Evolutionary conservation across 1,284 basidiomycete genomes (phyloP).

Genomic region (Malassezia restricta): DNA sequence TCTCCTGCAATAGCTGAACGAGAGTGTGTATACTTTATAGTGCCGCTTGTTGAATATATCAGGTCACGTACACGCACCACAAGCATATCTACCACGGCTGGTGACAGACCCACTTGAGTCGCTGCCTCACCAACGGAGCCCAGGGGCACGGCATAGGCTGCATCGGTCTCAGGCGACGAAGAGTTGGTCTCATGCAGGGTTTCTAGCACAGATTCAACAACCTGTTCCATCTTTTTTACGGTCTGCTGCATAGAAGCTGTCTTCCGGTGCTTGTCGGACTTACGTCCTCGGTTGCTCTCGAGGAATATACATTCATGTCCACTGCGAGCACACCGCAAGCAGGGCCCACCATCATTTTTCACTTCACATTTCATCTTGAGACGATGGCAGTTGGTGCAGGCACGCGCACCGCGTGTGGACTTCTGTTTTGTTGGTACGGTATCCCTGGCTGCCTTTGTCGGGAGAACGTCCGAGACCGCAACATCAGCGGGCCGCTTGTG

Average conservation of each 20-base stretch:
- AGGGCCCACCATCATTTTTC: constrained; percentile 78
- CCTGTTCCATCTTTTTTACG: constrained; percentile 42
- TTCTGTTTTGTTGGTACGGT: constrained; percentile 24
- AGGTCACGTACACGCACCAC: constrained; percentile 1
- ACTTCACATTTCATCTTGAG: constrained; percentile 98
- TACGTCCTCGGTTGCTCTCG: constrained; percentile 43
- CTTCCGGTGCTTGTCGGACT: constrained; percentile 39
- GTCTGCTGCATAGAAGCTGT: constrained; percentile 38
- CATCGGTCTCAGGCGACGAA: neutral
- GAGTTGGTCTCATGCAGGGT: constrained; percentile 17
- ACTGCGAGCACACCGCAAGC: constrained; percentile 53
- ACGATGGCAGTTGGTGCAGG: constrained; percentile 83
- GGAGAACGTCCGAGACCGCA: neutral
- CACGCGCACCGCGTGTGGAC: constrained; percentile 51
- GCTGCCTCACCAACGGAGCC: neutral
- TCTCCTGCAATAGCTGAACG: constrained; percentile 1
- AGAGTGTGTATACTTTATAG: neutral
- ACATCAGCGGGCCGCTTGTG: neutral
- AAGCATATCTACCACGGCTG: constrained; percentile 1
- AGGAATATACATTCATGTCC: constrained; percentile 42
- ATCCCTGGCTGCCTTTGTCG: too few relatives aligned
- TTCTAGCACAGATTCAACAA: constrained; percentile 34
- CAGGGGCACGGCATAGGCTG: neutral
- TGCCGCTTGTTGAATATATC: neutral
- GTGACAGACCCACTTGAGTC: neutral